phyloP scores from a whole-genome alignment of 805 yeast species.

The Jamesozyma rosinii region DNA sequence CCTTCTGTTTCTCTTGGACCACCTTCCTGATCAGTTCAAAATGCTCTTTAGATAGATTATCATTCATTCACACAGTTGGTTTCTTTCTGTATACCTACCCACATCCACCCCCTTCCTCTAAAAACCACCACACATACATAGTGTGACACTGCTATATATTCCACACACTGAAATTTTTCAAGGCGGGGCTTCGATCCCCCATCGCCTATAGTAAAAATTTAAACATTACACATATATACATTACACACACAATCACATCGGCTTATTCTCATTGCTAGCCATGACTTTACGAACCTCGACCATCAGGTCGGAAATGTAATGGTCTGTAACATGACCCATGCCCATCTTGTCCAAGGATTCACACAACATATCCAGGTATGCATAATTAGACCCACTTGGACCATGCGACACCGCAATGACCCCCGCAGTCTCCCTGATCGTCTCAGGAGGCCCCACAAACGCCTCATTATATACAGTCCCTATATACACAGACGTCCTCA shows the following conservation, averaged over 20 bases:
- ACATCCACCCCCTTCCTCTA: no score
- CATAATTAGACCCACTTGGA: slow-evolving; percentile 73
- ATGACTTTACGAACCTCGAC: slow-evolving; percentile 16
- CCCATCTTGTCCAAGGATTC: slow-evolving; percentile 37
- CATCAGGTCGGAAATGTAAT: slow-evolving; percentile 35
- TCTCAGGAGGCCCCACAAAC: slow-evolving; percentile 82
- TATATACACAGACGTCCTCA: slow-evolving; percentile 62
- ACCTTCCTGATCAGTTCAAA: slow-evolving; percentile 26
- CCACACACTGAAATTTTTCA: no score
- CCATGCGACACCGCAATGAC: slow-evolving; percentile 53
- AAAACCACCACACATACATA: no score
- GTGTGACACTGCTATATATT: no score
- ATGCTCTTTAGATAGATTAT: slow-evolving; percentile 24
- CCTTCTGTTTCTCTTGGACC: slow-evolving; percentile 17
- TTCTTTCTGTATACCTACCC: no score
- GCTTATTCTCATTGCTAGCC: no score
- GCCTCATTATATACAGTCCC: slow-evolving; percentile 77
- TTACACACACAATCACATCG: no score
- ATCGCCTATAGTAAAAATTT: no score
- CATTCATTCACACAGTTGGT: slow-evolving; percentile 14
- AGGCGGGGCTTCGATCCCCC: no score
- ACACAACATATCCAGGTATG: slow-evolving; percentile 52
- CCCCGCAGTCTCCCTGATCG: slow-evolving; percentile 46
- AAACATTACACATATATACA: no score
- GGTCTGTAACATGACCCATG: slow-evolving; percentile 27